Evolutionary conservation across 2,329 filamentous ascomycete species (phyloP).

Genomic region (Phaeomoniella chlamydospora): DNA sequence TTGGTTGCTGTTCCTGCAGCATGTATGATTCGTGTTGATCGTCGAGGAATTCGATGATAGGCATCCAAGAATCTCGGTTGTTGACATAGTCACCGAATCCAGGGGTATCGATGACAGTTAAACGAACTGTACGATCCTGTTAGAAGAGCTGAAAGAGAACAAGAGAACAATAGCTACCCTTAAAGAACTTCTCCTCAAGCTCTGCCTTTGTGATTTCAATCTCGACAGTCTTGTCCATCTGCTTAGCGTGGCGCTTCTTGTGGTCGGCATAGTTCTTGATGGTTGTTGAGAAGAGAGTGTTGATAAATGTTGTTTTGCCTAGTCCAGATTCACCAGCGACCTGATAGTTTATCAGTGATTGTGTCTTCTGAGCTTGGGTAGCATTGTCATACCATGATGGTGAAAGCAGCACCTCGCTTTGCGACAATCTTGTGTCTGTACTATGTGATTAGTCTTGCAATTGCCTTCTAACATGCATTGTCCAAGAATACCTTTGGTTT

Average conservation of each 20-base stretch:
- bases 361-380: slow-evolving; percentile 2
- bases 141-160: not conserved
- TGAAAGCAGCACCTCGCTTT: slow-evolving; percentile 90
- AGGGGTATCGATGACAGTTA: slow-evolving; percentile 97
- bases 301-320: slow-evolving; percentile 99
- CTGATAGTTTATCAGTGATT: slow-evolving; percentile 30
- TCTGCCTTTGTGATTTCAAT: slow-evolving; percentile 99
- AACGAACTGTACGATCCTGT: slow-evolving; percentile 56
- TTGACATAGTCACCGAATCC: slow-evolving; percentile 99
- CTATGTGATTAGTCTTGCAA: slow-evolving; percentile 13
- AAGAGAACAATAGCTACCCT: slow-evolving; percentile 48
- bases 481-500: slow-evolving; percentile 52
- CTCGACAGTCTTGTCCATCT: slow-evolving; percentile 98
- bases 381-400: slow-evolving; percentile 69
- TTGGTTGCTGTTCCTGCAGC: slow-evolving; percentile 98
- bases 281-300: slow-evolving; percentile 98
- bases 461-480: slow-evolving; percentile 17
- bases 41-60: slow-evolving; percentile 98
- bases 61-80: slow-evolving; percentile 99
- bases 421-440: slow-evolving; percentile 56
- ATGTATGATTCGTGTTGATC: slow-evolving; percentile 99
- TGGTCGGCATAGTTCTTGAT: slow-evolving; percentile 99
- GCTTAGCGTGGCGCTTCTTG: slow-evolving; percentile 97
- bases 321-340: slow-evolving; percentile 96
- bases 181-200: slow-evolving; percentile 99